These are phyloP conservation scores for Lepidium africanum DNA, from an alignment of 345 rosid genomes.

Conservation along the genomic window DNA sequence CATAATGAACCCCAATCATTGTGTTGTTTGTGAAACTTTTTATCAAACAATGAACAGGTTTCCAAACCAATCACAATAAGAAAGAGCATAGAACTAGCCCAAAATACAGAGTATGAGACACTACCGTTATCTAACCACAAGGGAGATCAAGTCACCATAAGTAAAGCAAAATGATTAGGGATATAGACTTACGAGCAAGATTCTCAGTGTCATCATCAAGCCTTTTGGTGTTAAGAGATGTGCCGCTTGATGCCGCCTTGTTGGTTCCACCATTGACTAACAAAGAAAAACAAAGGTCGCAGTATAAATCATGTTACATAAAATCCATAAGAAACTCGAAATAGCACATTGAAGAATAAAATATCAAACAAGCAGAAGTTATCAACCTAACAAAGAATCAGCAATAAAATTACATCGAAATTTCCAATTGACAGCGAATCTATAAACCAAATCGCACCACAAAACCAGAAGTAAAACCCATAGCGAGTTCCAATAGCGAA, in stretches of 20 bases:
- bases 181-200: constrained; percentile 64
- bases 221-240: constrained; percentile 85
- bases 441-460: background rate
- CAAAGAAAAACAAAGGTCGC: background rate
- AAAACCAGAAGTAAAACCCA: background rate
- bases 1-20: background rate
- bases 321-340: background rate
- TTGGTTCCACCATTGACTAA: constrained; percentile 82
- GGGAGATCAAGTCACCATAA: background rate
- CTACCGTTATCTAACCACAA: background rate
- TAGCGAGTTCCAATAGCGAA: background rate
- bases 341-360: background rate
- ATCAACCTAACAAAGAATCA: background rate
- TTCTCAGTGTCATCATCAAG: constrained; percentile 95
- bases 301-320: background rate
- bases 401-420: background rate
- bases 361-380: background rate
- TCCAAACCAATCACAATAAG: background rate
- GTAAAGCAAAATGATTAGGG: background rate
- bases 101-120: background rate
- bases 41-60: background rate
- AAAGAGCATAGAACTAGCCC: background rate
- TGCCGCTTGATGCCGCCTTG: constrained; percentile 89
- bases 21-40: background rate
- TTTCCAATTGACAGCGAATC: background rate